Conservation (phyloP, 192 early-diverging fungal genomes). For the Umbelopsis isabellina region DNA sequence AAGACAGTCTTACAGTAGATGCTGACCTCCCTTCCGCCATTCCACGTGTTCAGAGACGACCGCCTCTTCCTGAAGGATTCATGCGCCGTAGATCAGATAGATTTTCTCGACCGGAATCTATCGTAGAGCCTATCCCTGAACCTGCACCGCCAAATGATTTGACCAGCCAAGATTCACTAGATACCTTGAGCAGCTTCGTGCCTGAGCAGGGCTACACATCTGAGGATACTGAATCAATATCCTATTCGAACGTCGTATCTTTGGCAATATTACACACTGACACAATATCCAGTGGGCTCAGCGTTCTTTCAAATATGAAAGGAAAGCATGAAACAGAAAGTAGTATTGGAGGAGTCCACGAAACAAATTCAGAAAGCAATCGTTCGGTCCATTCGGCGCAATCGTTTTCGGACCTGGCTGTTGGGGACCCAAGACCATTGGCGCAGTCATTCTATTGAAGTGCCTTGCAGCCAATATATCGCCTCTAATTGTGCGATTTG, state of each 20-base stretch:
- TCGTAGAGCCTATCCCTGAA: neutral
- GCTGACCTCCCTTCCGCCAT: neutral
- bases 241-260: conserved; percentile 1
- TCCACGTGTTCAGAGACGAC: neutral
- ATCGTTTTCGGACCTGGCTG: conserved; percentile 7
- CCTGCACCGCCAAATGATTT: conserved; percentile 3
- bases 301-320: neutral
- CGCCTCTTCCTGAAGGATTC: conserved; percentile 13
- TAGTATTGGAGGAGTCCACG: neutral
- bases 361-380: conserved; percentile 12
- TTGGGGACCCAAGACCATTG: conserved; percentile 7
- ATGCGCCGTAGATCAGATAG: conserved; percentile 6
- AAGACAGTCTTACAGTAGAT: conserved; percentile 5
- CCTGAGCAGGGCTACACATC: conserved; percentile 14
- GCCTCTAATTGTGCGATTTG: too few relatives aligned
- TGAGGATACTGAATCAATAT: neutral
- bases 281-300: conserved; percentile 16
- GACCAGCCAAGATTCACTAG: conserved; percentile 12
- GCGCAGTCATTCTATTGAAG: neutral
- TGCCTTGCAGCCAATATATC: too few relatives aligned
- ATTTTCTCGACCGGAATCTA: conserved; percentile 1
- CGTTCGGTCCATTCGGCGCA: conserved; percentile 6
- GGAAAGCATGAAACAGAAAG: conserved; percentile 19
- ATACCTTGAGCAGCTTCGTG: conserved; percentile 4
- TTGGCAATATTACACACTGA: conserved; percentile 2